Percentiles rank a stretch among this genome's conserved stretches.
Evolutionary conservation across 192 early-diverging fungal genomes (phyloP).

Genomic region (Thoreauomyces humboldtii): DNA sequence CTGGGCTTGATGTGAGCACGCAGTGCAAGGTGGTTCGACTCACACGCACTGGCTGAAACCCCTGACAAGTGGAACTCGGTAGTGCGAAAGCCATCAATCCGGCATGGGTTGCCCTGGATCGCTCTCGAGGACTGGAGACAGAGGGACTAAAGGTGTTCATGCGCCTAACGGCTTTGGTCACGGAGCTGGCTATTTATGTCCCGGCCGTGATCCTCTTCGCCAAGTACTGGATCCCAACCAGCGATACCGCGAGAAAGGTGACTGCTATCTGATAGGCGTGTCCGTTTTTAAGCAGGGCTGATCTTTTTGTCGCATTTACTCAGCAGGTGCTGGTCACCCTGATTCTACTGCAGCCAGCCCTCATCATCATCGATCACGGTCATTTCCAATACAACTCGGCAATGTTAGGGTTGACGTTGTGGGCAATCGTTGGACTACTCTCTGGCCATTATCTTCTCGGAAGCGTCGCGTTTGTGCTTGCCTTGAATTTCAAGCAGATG

Average conservation of each 20-base stretch:
- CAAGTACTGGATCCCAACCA: conserved; percentile 12
- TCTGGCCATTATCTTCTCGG: conserved; percentile 65
- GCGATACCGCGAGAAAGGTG: background rate
- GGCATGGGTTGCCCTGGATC: conserved; percentile 78
- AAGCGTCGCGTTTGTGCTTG: conserved; percentile 75
- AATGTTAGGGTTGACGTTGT: conserved; percentile 91
- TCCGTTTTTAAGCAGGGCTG: too few species aligned
- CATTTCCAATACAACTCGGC: conserved; percentile 98
- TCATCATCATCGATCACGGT: conserved; percentile 94
- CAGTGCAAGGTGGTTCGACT: background rate
- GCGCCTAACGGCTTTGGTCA: conserved; percentile 73
- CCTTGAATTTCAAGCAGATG: conserved; percentile 96
- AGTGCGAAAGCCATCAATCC: conserved; percentile 77
- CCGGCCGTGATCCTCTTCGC: conserved; percentile 73
- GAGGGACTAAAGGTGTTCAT: conserved; percentile 82
- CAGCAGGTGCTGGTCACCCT: conserved; percentile 50
- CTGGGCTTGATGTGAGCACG: conserved; percentile 70
- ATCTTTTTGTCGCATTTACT: too few species aligned
- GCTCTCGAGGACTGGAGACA: conserved; percentile 82
- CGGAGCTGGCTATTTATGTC: conserved; percentile 74
- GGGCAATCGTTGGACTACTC: conserved; percentile 68
- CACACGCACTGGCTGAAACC: too few species aligned
- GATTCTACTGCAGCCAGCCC: conserved; percentile 76
- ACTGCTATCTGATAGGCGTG: background rate
- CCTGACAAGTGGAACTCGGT: conserved; percentile 9